phyloP scores from a whole-genome alignment of 345 rosid genomes.

The Syzygium aromaticum region DNA sequence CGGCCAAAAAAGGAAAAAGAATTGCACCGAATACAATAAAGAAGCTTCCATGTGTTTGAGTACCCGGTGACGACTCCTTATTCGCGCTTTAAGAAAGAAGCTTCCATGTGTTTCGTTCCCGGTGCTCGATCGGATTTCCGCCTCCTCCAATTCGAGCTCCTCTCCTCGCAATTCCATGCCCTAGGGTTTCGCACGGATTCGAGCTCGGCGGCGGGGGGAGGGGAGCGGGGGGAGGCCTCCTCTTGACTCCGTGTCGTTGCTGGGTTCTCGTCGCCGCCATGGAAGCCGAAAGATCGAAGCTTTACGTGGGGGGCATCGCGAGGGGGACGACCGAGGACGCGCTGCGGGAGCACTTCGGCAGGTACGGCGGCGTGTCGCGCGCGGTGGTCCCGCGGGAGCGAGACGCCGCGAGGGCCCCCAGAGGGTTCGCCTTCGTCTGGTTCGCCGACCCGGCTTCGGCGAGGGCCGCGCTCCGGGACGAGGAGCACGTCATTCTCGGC shows the following conservation, averaged over 20 bases:
- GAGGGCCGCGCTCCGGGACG: constrained; percentile 41
- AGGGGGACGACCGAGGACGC: constrained; percentile 50
- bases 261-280: constrained; percentile 3
- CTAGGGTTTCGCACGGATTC: no score
- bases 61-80: neutral
- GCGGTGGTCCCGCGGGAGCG: constrained; percentile 45
- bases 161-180: neutral
- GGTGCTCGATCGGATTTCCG: no score
- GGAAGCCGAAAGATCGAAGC: constrained; percentile 48
- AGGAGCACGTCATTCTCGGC: constrained; percentile 52
- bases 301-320: constrained; percentile 62
- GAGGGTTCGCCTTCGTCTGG: constrained; percentile 72
- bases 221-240: no score
- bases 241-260: no score
- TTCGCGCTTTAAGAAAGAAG: neutral
- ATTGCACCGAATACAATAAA: neutral
- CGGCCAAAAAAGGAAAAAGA: no score
- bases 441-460: constrained; percentile 43
- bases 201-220: no score
- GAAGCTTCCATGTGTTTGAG: no score
- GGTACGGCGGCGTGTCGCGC: constrained; percentile 50
- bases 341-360: constrained; percentile 48
- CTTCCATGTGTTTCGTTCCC: no score
- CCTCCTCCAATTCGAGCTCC: neutral
- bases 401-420: constrained; percentile 30